Evolutionary conservation across 108 stramenopile genomes (phyloP).

Genomic region (Conticribra weissflogii): DNA sequence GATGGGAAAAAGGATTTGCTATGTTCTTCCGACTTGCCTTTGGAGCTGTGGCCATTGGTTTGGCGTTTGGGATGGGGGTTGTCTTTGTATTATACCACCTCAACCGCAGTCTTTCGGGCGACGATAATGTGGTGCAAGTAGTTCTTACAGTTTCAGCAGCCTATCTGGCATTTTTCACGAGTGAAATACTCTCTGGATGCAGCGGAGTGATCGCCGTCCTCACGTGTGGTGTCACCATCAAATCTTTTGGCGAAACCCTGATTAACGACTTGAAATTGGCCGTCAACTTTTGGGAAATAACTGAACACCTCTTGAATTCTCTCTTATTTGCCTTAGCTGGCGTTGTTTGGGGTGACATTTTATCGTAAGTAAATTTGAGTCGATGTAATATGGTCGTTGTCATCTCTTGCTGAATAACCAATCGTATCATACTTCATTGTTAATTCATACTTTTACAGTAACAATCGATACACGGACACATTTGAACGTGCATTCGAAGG

Average conservation of each 20-base stretch:
- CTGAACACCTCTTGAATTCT: conserved; percentile 89
- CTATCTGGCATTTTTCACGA: conserved; percentile 77
- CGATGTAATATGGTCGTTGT: no score
- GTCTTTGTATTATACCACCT: conserved; percentile 49
- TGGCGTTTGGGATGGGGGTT: conserved; percentile 58
- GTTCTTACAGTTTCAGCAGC: conserved; percentile 67
- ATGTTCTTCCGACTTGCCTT: conserved; percentile 76
- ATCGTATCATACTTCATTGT: no score
- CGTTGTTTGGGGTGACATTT: conserved; percentile 71
- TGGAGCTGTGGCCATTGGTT: conserved; percentile 78
- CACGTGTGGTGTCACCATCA: conserved; percentile 62
- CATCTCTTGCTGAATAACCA: no score
- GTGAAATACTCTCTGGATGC: conserved; percentile 59
- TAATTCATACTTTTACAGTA: no score
- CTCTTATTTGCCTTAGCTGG: conserved; percentile 92
- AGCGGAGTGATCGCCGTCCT: conserved; percentile 83
- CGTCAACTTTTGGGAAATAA: conserved; percentile 73
- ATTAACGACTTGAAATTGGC: conserved; percentile 70
- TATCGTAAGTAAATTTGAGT: no score
- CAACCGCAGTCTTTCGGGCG: conserved; percentile 62
- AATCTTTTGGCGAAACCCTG: conserved; percentile 47
- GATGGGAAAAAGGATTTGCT: conserved; percentile 37
- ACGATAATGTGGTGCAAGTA: conserved; percentile 79
- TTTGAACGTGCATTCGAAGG: conserved; percentile 1
- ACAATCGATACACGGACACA: neutral